Percentiles rank a stretch among this genome's conserved stretches.
These are phyloP conservation scores for Euphorbia schlechtendalii DNA, from an alignment of 441 rosid species.

Conservation along the genomic window DNA sequence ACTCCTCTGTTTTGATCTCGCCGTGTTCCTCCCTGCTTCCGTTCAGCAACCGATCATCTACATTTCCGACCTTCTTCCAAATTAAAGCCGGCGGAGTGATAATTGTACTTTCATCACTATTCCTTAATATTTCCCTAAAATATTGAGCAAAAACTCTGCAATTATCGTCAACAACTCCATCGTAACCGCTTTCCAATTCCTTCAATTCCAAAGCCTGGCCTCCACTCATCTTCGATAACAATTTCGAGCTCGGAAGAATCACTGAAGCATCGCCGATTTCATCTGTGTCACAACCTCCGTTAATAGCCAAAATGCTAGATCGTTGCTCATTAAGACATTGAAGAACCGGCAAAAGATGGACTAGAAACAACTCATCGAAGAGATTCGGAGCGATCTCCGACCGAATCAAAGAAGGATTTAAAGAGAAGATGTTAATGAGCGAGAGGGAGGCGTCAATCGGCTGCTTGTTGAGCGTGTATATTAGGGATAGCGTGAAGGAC, in stretches of 20 bases:
- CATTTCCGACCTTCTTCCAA: conserved; percentile 18
- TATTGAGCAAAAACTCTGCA: conserved; percentile 41
- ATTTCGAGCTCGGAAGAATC: conserved; percentile 31
- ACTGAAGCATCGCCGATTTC: conserved; percentile 28
- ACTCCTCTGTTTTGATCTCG: conserved; percentile 25
- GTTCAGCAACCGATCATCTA: conserved; percentile 11
- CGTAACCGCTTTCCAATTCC: conserved; percentile 43
- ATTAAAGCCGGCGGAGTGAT: conserved; percentile 31
- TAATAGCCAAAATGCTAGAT: conserved; percentile 22
- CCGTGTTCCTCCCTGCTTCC: conserved; percentile 15
- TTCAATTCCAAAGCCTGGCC: conserved; percentile 45
- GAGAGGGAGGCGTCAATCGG: conserved; percentile 34
- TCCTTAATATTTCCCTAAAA: conserved; percentile 35
- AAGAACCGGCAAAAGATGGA: conserved; percentile 47
- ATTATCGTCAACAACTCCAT: conserved; percentile 48
- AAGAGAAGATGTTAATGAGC: conserved; percentile 33
- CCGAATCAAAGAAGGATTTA: conserved; percentile 43
- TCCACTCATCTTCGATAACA: conserved; percentile 48
- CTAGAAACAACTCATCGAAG: conserved; percentile 48
- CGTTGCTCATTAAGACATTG: conserved; percentile 41
- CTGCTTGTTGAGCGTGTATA: conserved; percentile 32
- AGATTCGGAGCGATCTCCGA: conserved; percentile 43
- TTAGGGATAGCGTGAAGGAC: conserved; percentile 44
- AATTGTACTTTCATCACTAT: conserved; percentile 14
- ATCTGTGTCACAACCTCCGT: conserved; percentile 17